These are phyloP conservation scores for Epicoccum nigrum DNA, from an alignment of 2,329 filamentous ascomycete species.

Conservation along the genomic window DNA sequence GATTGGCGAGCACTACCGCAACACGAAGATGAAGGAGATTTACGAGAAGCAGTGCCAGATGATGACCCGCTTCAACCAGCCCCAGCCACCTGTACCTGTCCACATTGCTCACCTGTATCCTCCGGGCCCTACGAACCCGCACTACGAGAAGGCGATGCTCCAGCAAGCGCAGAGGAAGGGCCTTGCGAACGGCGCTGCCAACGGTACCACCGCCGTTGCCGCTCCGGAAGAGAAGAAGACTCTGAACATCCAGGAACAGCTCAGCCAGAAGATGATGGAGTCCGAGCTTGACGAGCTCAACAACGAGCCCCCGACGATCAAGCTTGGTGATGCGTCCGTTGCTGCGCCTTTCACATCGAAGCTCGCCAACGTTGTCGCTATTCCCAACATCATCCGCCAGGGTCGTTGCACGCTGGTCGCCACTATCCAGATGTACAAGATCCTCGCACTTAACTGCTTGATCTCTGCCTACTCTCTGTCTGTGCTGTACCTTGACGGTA, in stretches of 20 bases:
- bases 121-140: constrained; percentile 87
- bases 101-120: constrained; percentile 94
- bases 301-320: constrained; percentile 91
- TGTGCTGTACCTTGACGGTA: constrained; percentile 95
- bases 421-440: constrained; percentile 99
- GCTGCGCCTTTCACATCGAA: constrained; percentile 98
- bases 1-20: constrained; percentile 91
- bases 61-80: constrained; percentile 96
- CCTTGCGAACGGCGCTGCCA: constrained; percentile 53
- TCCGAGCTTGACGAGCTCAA: constrained; percentile 75
- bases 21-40: constrained; percentile 97
- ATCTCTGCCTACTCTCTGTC: constrained; percentile 97
- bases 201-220: constrained; percentile 30
- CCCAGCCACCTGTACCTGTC: constrained; percentile 86
- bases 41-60: constrained; percentile 94
- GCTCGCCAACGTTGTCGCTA: constrained; percentile 92
- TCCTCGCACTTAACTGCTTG: constrained; percentile 93
- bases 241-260: constrained; percentile 80
- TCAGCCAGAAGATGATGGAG: constrained; percentile 85
- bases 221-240: constrained; percentile 55
- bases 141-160: constrained; percentile 90
- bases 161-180: constrained; percentile 83
- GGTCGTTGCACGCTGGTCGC: constrained; percentile 96
- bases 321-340: constrained; percentile 95
- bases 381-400: constrained; percentile 98